These are phyloP conservation scores for Arthrobotrys entomopaga DNA, from an alignment of 2,329 filamentous ascomycete species.

Conservation along the genomic window DNA sequence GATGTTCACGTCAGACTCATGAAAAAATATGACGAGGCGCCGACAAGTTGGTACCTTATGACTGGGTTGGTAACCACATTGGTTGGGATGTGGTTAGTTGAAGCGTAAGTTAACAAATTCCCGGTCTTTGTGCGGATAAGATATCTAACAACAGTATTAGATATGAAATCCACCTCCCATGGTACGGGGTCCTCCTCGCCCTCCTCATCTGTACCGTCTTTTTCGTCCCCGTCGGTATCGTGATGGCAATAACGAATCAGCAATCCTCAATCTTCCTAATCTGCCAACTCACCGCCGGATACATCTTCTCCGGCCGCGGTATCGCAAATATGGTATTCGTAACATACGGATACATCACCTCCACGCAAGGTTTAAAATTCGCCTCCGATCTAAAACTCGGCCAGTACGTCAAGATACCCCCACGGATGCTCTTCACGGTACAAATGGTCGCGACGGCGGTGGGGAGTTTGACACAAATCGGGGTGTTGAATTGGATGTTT, in stretches of 20 bases:
- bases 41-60: slow-evolving; percentile 80
- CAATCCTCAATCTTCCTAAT: slow-evolving; percentile 87
- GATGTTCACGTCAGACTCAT: slow-evolving; percentile 88
- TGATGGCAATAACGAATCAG: slow-evolving; percentile 92
- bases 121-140: background rate
- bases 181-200: slow-evolving; percentile 84
- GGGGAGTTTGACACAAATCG: slow-evolving; percentile 82
- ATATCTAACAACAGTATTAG: slow-evolving; percentile 63
- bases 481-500: slow-evolving; percentile 91
- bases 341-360: slow-evolving; percentile 89
- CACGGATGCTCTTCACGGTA: slow-evolving; percentile 79
- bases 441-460: slow-evolving; percentile 80
- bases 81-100: slow-evolving; percentile 83
- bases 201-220: slow-evolving; percentile 80
- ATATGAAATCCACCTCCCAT: slow-evolving; percentile 83
- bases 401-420: slow-evolving; percentile 88
- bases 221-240: slow-evolving; percentile 89
- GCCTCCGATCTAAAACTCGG: slow-evolving; percentile 86
- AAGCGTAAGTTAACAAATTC: slow-evolving; percentile 69
- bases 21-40: slow-evolving; percentile 82
- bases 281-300: slow-evolving; percentile 84
- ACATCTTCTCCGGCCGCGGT: slow-evolving; percentile 82
- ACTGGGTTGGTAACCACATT: slow-evolving; percentile 80
- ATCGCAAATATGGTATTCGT: slow-evolving; percentile 95
- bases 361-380: slow-evolving; percentile 88